Evolutionary conservation across 768 basidiomycete genomes (phyloP), one percentile per base, ranked within the genome.

Genomic region (Mycena vulgaris): DNA sequence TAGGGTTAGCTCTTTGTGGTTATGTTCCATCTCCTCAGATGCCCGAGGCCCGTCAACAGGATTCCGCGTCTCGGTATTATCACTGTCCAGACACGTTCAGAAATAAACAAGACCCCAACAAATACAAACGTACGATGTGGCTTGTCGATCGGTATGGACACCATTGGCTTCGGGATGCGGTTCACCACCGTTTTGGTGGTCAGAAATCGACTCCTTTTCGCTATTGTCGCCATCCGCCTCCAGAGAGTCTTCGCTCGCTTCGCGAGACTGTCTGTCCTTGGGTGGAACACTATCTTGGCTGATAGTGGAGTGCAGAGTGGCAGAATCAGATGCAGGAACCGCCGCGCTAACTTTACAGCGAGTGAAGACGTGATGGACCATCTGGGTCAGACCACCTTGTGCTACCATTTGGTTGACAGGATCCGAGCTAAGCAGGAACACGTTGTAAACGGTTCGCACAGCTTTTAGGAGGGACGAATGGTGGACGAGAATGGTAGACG

Each of bases 371-470:
- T 98, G 97, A 75, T 98, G 94, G 3, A 99, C 96, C 92, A 99
- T 99, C 80, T 99, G 98, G 0, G 96, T 96, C 21, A 99, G 88
- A 21, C 97, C 96, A 23, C 97, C 98, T 80, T 99, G 98, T 21
- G 98, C 98, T 40, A 99, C 97, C 85, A 95, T 97, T 82, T 99
- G 98, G 74, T 97, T 99, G 57, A 96, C 93, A 6, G 93, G 88
- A 76, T 97, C 95, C 25, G 88, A 87, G 75, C 95, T 96, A 68
- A 99, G 86, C 30, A 99, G 86, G 79, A 99, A 99, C 68, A 99
- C 92, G 79, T 99, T 99, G 84, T 99, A 99, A 5, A 99, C 98
- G 23, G 98, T 98, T 53, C 98, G 89, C 35, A 99, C 95, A 31
- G 96, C 96, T 80, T 98, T 98, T 73, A 99, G 88, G 49, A 99